Conservation (phyloP, 108 stramenopile genomes). For the Nitzschia inconspicua region DNA sequence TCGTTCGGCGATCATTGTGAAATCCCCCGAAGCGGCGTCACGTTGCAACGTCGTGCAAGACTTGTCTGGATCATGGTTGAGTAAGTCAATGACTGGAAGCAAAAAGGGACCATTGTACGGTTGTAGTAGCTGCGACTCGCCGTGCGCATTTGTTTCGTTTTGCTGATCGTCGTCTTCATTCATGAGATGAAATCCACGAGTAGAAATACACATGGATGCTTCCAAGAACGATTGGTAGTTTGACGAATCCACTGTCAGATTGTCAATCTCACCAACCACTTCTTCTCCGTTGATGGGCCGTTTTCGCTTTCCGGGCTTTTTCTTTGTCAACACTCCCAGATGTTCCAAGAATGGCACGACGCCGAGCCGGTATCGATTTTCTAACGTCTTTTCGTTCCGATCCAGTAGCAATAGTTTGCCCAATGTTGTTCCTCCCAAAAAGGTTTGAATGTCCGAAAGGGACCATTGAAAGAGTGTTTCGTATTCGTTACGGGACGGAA, state of each 20-base stretch:
- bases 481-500: conserved; percentile 47
- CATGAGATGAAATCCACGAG: conserved; percentile 72
- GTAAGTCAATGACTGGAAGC: conserved; percentile 75
- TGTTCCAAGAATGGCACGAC: conserved; percentile 59
- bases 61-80: conserved; percentile 62
- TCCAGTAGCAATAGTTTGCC: conserved; percentile 26
- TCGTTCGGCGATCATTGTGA: conserved; percentile 73
- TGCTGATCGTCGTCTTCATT: background rate
- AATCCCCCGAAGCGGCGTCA: conserved; percentile 28
- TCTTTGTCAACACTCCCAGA: conserved; percentile 13
- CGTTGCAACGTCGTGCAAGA: conserved; percentile 61
- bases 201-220: conserved; percentile 72
- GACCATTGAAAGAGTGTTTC: conserved; percentile 72
- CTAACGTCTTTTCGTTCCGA: conserved; percentile 22
- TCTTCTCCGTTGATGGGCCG: background rate
- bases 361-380: conserved; percentile 40
- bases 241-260: too few species aligned
- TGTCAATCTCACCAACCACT: conserved; percentile 5
- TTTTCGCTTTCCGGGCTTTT: conserved; percentile 22
- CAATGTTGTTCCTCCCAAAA: conserved; percentile 56
- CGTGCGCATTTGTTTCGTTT: background rate
- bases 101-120: conserved; percentile 67
- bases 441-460: conserved; percentile 32
- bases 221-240: conserved; percentile 43
- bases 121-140: background rate